Evolutionary conservation across 2,329 filamentous ascomycete species (phyloP).

Genomic region (Alternaria panax): DNA sequence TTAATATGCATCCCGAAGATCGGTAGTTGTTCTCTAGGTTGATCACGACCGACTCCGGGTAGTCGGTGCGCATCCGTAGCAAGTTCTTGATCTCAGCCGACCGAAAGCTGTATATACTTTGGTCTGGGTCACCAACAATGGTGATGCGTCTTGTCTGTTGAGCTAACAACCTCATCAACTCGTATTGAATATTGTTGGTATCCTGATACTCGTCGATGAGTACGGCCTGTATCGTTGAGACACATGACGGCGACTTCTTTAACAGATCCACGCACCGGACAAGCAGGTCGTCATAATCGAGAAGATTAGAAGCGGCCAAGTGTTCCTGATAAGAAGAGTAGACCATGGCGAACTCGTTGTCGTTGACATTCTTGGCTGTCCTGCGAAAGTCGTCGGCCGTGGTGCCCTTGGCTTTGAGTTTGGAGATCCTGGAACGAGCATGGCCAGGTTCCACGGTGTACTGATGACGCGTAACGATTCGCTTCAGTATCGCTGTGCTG

Average conservation of each 20-base stretch:
- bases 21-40: conserved; percentile 94
- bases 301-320: conserved; percentile 76
- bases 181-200: conserved; percentile 93
- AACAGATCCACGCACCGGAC: conserved; percentile 83
- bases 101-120: conserved; percentile 97
- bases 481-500: conserved; percentile 77
- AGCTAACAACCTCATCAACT: conserved; percentile 89
- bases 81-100: conserved; percentile 93
- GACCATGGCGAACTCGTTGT: conserved; percentile 70
- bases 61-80: conserved; percentile 76
- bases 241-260: conserved; percentile 75
- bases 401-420: conserved; percentile 65
- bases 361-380: conserved; percentile 57
- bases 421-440: conserved; percentile 77
- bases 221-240: conserved; percentile 87
- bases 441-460: conserved; percentile 72
- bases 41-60: conserved; percentile 79
- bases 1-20: conserved; percentile 84
- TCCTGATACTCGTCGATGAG: conserved; percentile 98
- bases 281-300: conserved; percentile 95
- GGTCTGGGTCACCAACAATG: conserved; percentile 94
- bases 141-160: conserved; percentile 78
- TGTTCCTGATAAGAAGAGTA: conserved; percentile 81
- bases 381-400: conserved; percentile 54
- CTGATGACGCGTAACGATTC: conserved; percentile 79